Evolutionary conservation across 2,329 filamentous ascomycete species (phyloP).

Genomic region (Drechslerella coelobrocha): DNA sequence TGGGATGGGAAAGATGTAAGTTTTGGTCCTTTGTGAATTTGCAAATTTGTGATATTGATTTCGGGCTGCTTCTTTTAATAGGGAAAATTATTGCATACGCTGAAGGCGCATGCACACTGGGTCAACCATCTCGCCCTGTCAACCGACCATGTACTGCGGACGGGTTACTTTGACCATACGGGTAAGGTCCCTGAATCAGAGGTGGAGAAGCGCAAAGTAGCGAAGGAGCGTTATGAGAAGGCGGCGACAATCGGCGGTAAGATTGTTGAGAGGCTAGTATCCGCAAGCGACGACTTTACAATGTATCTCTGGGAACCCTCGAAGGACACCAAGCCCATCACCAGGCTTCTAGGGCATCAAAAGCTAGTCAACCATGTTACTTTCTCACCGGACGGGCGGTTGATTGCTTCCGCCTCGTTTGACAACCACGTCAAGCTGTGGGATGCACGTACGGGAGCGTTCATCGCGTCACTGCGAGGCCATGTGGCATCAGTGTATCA

Average conservation of each 20-base stretch:
- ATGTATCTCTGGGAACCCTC: slow-evolving; percentile 94
- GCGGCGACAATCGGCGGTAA: slow-evolving; percentile 78
- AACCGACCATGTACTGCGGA: slow-evolving; percentile 87
- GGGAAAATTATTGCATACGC: slow-evolving; percentile 79
- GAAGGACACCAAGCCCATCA: slow-evolving; percentile 77
- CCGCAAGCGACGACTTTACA: slow-evolving; percentile 92
- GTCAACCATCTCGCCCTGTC: slow-evolving; percentile 94
- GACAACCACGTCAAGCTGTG: slow-evolving; percentile 72
- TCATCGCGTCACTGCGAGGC: slow-evolving; percentile 84
- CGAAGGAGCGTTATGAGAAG: slow-evolving; percentile 82
- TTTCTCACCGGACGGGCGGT: slow-evolving; percentile 86
- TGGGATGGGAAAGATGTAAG: slow-evolving; percentile 50
- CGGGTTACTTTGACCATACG: slow-evolving; percentile 83
- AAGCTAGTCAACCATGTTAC: slow-evolving; percentile 41
- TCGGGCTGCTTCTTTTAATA: slow-evolving; percentile 66
- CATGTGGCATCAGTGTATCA: slow-evolving; percentile 93
- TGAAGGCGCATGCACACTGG: slow-evolving; percentile 87
- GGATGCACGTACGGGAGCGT: slow-evolving; percentile 70
- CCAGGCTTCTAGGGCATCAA: slow-evolving; percentile 59
- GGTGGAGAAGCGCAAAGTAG: slow-evolving; percentile 75
- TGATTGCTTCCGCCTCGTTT: slow-evolving; percentile 87
- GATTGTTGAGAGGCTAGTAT: slow-evolving; percentile 82
- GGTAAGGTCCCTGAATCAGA: slow-evolving; percentile 72
- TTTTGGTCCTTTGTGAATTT: not conserved
- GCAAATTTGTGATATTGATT: not conserved